Conservation (phyloP, 1,284 basidiomycete species). For the Leccinum pachyderme region DNA sequence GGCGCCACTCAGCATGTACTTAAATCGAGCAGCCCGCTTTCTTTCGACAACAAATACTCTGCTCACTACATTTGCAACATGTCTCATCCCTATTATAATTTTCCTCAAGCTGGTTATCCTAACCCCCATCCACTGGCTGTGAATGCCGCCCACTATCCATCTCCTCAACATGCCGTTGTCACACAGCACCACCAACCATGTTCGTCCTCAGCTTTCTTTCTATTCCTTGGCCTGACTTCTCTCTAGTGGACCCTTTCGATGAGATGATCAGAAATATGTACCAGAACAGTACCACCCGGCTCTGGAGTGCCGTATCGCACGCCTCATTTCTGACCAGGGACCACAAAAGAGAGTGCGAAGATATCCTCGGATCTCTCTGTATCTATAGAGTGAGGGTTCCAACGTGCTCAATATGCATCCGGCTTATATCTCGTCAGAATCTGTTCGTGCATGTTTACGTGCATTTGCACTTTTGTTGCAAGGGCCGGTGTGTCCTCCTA, state of each 20-base stretch:
- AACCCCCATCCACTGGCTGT: slow-evolving; percentile 1
- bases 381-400: slow-evolving; percentile 19
- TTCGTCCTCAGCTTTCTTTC: slow-evolving; percentile 9
- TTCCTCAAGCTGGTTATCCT: background rate
- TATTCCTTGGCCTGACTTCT: slow-evolving; percentile 4
- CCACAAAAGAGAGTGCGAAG: slow-evolving; percentile 4
- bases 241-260: slow-evolving; percentile 13
- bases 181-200: slow-evolving; percentile 1
- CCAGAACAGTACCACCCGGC: background rate
- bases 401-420: background rate
- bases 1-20: background rate
- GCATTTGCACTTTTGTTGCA: slow-evolving; percentile 23
- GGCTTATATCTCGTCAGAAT: slow-evolving; percentile 17
- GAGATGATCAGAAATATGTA: slow-evolving; percentile 1
- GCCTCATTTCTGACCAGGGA: background rate
- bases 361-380: slow-evolving; percentile 14
- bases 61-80: slow-evolving; percentile 2
- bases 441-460: slow-evolving; percentile 26
- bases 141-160: background rate
- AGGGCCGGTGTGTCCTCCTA: slow-evolving; percentile 2
- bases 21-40: slow-evolving; percentile 7
- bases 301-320: slow-evolving; percentile 9
- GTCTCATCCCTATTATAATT: slow-evolving; percentile 3
- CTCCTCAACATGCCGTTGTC: background rate
- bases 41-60: background rate